Base-by-base conservation (phyloP, 192 early-diverging fungal genomes). In the Coemansia sp. region DNA sequence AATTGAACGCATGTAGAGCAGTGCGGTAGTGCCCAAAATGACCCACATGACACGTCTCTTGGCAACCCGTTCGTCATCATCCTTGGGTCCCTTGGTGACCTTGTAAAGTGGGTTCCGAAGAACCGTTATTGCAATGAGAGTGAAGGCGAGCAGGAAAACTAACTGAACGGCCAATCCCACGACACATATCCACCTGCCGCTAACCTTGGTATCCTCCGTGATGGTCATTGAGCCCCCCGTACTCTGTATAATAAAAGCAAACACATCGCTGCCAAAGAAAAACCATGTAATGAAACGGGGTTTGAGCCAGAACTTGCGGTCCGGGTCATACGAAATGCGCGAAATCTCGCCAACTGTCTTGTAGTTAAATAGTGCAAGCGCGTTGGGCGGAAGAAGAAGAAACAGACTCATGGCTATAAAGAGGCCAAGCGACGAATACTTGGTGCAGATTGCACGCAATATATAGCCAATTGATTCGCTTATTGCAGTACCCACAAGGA, bases 191-290 rank as follows among this genome's bases (percentile, higher is more conserved):
- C 68, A 71, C 21, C 68, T 77, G 45, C 71, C 83, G 0, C 58
- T 57, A 1, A 48, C 51, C 30, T 63, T 46, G 35, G 58, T 59
- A n/a, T n/a, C 16, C 5, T 70, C 61, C 0, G 58, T 33, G 4
- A 68, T 56, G 23, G 69, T 64, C 63, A 84, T 70, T 3, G 72
- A 66, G 1, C 63, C 76, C 0, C 83, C 83, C 0, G 57, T 28
- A 33, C 69, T 67, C 42, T 82, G 82, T 45, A 84, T 43, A n/a
- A 78, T 30, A 30, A 84, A 78, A 1, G 81, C 70, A 25, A 82
- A 66, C 7, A 84, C 70, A 58, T 84, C 82, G 70, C 80, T 82
- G 18, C 61, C 29, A 57, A 84, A 84, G 30, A 84, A 82, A 10
- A 84, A 78, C 79, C 79, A 82, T 0, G 68, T 78, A 18, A 84